Conservation (phyloP, 1,284 basidiomycete species). For the Trichosporon asahii region DNA sequence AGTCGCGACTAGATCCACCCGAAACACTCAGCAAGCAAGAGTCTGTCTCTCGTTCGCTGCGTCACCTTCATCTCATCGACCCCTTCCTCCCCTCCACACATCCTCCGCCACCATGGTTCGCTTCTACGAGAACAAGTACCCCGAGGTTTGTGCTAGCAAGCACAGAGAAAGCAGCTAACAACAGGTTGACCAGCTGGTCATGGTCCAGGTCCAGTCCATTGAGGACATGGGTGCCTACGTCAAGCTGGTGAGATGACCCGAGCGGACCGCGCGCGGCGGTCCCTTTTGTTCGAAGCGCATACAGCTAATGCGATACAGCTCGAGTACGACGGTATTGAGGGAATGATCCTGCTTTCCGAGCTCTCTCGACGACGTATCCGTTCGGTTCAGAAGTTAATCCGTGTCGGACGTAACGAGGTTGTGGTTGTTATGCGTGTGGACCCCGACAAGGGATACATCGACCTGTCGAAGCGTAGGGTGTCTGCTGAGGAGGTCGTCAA, state of each 20-base stretch:
- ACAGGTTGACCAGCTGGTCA: slow-evolving; percentile 92
- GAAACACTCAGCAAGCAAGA: neutral
- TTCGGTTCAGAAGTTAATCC: slow-evolving; percentile 96
- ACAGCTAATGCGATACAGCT: slow-evolving; percentile 58
- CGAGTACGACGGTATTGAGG: slow-evolving; percentile 98
- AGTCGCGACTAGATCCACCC: slow-evolving; percentile 7
- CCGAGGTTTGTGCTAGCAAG: slow-evolving; percentile 44
- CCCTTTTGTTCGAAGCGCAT: neutral
- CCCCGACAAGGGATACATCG: slow-evolving; percentile 99
- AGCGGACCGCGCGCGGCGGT: neutral
- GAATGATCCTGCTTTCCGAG: slow-evolving; percentile 98
- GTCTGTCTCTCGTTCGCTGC: slow-evolving; percentile 19
- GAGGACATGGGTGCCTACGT: slow-evolving; percentile 99
- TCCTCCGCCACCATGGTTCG: slow-evolving; percentile 41
- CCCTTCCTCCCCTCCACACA: neutral
- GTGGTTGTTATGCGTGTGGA: slow-evolving; percentile 97
- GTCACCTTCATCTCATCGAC: neutral
- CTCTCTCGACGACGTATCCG: slow-evolving; percentile 93
- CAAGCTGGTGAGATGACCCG: slow-evolving; percentile 66
- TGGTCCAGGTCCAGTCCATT: slow-evolving; percentile 98
- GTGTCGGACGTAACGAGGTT: slow-evolving; percentile 96
- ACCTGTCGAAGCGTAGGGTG: slow-evolving; percentile 98
- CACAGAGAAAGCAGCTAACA: slow-evolving; percentile 10
- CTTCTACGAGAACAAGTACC: slow-evolving; percentile 55
- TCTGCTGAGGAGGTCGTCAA: slow-evolving; percentile 97